Base-by-base conservation (phyloP, 2,329 filamentous ascomycete genomes). In the Nemania serpens region DNA sequence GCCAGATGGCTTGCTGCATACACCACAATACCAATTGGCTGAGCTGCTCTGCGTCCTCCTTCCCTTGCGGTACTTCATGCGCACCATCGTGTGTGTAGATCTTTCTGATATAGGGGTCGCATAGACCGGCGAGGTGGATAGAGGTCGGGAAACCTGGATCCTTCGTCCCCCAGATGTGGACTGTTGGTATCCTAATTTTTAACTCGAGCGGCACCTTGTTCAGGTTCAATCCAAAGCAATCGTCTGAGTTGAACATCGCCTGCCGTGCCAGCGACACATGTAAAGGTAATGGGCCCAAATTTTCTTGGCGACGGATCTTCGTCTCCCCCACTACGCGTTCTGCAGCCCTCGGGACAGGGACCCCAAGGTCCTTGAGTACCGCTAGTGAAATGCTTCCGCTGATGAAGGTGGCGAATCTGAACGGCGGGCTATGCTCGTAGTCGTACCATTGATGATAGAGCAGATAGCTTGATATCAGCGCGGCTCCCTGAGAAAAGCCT, bases 341-440 rank as follows among this genome's bases (percentile, higher is more conserved):
- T 2, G 76, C 76, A 20, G 67, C 65, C 11, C 66, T 61, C 12
- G 76, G 63, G 1, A 78, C 70, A 1, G 63, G 57, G 1, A 77
- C 67, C 5, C 73, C 75, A 5, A 79, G 69, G 36, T 76, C 69
- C 5, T 63, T 59, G 33, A 79, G 59, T 20, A 60, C 39, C 3
- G 7, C 39, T 11, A 64, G 69, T 11, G 76, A 73, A 41, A 79
- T 46, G 9, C 73, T 73, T 36, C 77, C 77, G 61, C 76, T 76
- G 42, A 79, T 68, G 64, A 79, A 79, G 34, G 79, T 66, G 52
- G 74, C 78, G 5, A 75, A 76, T 22, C 68, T 68, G 65, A 80
- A 78, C 1, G 76, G 75, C 9, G 74, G 66, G 5, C 69, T 67
- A 3, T 66, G 57, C 9, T 66, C 61, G 7, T 55, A 34, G n/a